Evolutionary conservation across 129 eudicot genomes (phyloP).

Genomic region (Logfia minima): DNA sequence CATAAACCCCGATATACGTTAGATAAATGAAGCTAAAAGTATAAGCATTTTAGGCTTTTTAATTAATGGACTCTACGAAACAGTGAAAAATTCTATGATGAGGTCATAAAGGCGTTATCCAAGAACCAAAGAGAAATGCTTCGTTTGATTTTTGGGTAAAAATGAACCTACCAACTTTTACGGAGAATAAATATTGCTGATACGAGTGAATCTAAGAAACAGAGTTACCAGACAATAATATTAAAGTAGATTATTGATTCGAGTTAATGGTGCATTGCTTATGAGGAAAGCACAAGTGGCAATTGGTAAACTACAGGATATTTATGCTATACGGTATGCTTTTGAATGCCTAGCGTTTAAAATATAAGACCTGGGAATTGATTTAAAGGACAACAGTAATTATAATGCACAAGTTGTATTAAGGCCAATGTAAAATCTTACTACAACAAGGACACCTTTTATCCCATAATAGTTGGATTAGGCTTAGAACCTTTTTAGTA

Average conservation of each 20-base stretch:
- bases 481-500: background rate
- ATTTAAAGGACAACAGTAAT: background rate
- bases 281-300: constrained; percentile 48
- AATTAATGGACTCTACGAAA: constrained; percentile 12
- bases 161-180: background rate
- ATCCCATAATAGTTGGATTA: background rate
- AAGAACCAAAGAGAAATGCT: background rate
- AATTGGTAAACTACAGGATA: constrained; percentile 18
- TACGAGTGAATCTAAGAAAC: constrained; percentile 26
- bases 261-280: constrained; percentile 49
- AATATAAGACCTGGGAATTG: constrained; percentile 14
- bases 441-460: background rate
- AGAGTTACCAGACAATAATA: constrained; percentile 24
- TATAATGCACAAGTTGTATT: background rate
- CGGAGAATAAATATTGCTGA: constrained; percentile 9
- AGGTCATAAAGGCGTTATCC: constrained; percentile 25
- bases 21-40: constrained; percentile 6
- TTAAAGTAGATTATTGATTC: constrained; percentile 32
- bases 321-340: constrained; percentile 22
- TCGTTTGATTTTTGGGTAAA: background rate
- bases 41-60: constrained; percentile 8
- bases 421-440: background rate
- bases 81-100: constrained; percentile 10
- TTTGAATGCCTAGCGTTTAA: constrained; percentile 32
- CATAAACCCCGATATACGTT: constrained; percentile 8